Evolutionary conservation across 2,329 filamentous ascomycete genomes (phyloP), one percentile per base, ranked within the genome.

Genomic region (Colletotrichum destructivum): DNA sequence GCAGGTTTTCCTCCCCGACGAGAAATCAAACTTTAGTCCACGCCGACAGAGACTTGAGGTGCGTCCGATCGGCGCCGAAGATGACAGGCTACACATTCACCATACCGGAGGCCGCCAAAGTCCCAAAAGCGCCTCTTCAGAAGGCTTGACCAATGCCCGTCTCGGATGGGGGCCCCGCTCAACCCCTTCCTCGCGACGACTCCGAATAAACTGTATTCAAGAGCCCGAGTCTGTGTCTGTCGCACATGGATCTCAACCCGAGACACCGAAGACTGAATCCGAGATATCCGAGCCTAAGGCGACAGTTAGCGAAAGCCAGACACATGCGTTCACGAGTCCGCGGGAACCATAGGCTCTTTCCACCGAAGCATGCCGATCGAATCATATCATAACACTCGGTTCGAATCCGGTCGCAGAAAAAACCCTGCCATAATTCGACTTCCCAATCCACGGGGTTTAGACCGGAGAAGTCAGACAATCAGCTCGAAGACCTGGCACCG

Each of bases 61-160:
- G 2, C 38, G 55, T 44, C 55, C 9, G 4, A 57, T 13, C 2
- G 4, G 9, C 21, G 31, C 52, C 11, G 7, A 13, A 57, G 55
- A 57, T 57, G 4, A 44, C 4, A 57, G 38, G 55, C n/a, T 44
- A 57, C 12, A 49, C 11, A 44, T 26, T 23, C 2, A 57, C 1
- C 13, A 57, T 49, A 55, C 2, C n/a, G 12, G 13, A 38, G n/a
- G 52, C 31, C 9, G 13, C 9, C 4, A 57, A 23, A 57, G 55
- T 57, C 62, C 62, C 1, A 65, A 9, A 26, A 66, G 55, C 21
- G 21, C n/a, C 35, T 59, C 55, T 31, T 66, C 21, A 13, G 23
- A 66, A 52, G 55, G 35, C 46, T 66, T 66, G 4, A 52, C 63
- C 12, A 60, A 66, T 16, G 35, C 63, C n/a, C 15, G 12, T 21